Evolutionary conservation across 352 stramenopile genomes (phyloP), one percentile per base, ranked within the genome.

Genomic region (Pythium brachiatum): DNA sequence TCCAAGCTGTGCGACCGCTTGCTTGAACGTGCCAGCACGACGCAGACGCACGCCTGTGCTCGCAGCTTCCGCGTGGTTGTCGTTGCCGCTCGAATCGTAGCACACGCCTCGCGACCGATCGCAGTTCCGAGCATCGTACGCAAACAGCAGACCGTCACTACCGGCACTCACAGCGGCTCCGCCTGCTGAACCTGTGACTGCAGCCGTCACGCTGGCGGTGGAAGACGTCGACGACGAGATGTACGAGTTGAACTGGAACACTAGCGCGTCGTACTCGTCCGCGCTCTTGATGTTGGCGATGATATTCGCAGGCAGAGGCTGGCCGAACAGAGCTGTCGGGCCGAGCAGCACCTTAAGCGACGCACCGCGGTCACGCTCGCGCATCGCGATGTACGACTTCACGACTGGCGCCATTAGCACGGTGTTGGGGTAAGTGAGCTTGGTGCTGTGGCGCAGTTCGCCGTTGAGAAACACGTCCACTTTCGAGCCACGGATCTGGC

Each of bases 401-500:
- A 92, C 79, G 12, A 92, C 82, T 5, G 83, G 81, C 32, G 77
- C 70, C 79, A 90, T 90, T 23, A 88, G 65, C n/a, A 76, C 71
- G 29, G 78, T 90, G 60, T 91, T 92, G 1, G 85, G 85, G 54
- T 94, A 94, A 34, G 78, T 77, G 36, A 94, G 70, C 43, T 86
- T 83, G 55, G 86, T 77, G 43, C 76, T 90, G 44, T 94, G 85
- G 9, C 79, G 73, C 57, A 90, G 53, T 55, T 94, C 83, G 8
- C 72, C 71, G 60, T 94, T 92, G 4, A 92, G 51, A 46, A 88
- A 94, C 18, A 94, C 75, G 52, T 94, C 85, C 27, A 94, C 62
- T 57, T 92, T 92, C 7, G 85, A 94, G 43, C 85, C 83, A 21
- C 85, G 83, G 46, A 94, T 85, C 64, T 91, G 85, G 2, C 85